Base-by-base conservation (phyloP, 805 yeast genomes). In the Saturnispora mendoncae region DNA sequence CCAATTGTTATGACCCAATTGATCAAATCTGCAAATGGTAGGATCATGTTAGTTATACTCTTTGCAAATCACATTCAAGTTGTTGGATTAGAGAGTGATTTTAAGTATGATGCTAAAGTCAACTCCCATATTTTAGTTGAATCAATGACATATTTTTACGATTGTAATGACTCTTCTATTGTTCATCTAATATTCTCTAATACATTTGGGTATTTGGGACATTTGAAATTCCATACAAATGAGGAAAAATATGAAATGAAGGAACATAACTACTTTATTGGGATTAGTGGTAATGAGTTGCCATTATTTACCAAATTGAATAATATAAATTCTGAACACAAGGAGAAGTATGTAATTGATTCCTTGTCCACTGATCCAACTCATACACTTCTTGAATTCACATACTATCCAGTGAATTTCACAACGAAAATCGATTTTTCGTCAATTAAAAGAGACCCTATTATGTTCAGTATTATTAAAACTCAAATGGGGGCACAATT, bases 291-390 rank as follows among this genome's bases (percentile, higher is more conserved):
- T 12, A 17, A 29, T 23, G 40, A 38, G 6, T n/a, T 47, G 12
- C 52, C 54, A 4, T 20, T 51, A 4, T 44, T 50, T 33, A n/a
- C 24, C 3, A 46, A 48, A 28, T 24, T 51, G n/a, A 45, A 50
- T 30, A 31, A 37, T 12, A 14, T 50, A 31, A 43, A 38, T n/a
- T 14, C 32, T 15, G 40, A 39, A 7, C 18, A 30, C 10, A 43
- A 35, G 6, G 46, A 37, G 13, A 37, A 36, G 12, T 44, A 42
- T 14, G 36, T 38, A 3, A 41, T 47, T 21, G 29, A 33, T 15
- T 34, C 47, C 2, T 19, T 47, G n/a, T 12, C 37, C 4, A n/a
- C 31, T 6, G 46, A 47, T 34, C 51, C 51, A 33, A 37, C 42
- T 1, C 43, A 44, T 4, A 30, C 36, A 4, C 44, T 32, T 26